phyloP scores from a whole-genome alignment of 768 basidiomycete genomes.

The Lactarius akahatsu region DNA sequence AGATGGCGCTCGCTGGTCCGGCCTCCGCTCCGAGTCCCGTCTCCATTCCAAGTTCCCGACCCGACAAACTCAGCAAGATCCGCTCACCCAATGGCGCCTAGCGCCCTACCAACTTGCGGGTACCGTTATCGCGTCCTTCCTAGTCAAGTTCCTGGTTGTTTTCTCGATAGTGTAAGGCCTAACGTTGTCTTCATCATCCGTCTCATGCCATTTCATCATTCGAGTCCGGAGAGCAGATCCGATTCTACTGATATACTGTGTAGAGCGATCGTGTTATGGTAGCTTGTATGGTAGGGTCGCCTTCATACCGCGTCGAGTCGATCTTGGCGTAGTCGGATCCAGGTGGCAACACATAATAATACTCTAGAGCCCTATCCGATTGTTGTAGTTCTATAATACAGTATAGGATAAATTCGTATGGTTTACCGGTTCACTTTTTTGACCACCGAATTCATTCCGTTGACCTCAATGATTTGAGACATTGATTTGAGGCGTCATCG shows the following conservation, averaged over 20 bases:
- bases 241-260: not conserved
- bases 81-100: no score
- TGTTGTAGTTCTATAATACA: not conserved
- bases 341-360: not conserved
- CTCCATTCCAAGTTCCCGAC: not conserved
- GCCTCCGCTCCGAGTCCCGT: not conserved
- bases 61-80: not conserved
- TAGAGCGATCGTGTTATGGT: not conserved
- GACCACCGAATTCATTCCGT: not conserved
- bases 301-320: not conserved
- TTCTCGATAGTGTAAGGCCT: not conserved
- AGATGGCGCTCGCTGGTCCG: not conserved
- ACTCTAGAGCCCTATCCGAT: not conserved
- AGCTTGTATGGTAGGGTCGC: no score
- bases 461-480: not conserved
- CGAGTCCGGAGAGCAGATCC: not conserved
- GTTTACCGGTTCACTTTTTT: not conserved
- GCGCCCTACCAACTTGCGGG: no score
- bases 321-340: not conserved
- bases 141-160: no score
- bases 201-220: no score
- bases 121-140: no score
- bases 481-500: not conserved
- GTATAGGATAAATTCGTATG: not conserved
- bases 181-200: not conserved